Evolutionary conservation across 2,329 filamentous ascomycete genomes (phyloP).

Genomic region (Colletotrichum australisinense): DNA sequence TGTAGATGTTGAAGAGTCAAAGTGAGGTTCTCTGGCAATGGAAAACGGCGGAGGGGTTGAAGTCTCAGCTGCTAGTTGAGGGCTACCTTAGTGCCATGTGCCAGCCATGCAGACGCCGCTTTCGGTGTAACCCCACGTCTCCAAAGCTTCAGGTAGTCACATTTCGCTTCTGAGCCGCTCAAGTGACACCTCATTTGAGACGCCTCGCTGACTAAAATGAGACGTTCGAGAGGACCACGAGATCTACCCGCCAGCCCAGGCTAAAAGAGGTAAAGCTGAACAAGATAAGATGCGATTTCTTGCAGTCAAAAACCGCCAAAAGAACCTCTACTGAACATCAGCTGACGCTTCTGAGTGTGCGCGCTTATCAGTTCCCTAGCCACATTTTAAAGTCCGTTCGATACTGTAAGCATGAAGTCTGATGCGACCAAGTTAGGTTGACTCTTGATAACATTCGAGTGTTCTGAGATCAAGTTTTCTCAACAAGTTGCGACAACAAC

Average conservation of each 20-base stretch:
- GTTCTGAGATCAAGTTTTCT: fast-evolving
- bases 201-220: not conserved
- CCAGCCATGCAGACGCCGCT: constrained; percentile 25
- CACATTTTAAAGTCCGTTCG: not conserved
- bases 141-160: not conserved
- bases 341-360: not conserved
- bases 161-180: not conserved
- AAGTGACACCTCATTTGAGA: not conserved
- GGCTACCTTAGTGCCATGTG: constrained; percentile 15
- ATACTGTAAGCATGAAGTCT: not conserved
- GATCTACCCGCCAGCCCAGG: not conserved
- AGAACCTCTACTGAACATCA: not conserved
- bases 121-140: not conserved
- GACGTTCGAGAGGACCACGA: not conserved
- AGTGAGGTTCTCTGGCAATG: not conserved
- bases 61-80: constrained; percentile 11
- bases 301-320: not conserved
- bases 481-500: not conserved
- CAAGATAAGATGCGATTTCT: not conserved
- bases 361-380: not conserved
- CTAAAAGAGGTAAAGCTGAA: not conserved
- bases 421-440: not conserved
- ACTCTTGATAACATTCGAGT: too few species aligned
- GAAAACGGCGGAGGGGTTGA: not conserved
- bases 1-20: not conserved